These are phyloP conservation scores for Hapsidospora chrysogenum DNA, from an alignment of 495 filamentous ascomycete species.

Conservation along the genomic window DNA sequence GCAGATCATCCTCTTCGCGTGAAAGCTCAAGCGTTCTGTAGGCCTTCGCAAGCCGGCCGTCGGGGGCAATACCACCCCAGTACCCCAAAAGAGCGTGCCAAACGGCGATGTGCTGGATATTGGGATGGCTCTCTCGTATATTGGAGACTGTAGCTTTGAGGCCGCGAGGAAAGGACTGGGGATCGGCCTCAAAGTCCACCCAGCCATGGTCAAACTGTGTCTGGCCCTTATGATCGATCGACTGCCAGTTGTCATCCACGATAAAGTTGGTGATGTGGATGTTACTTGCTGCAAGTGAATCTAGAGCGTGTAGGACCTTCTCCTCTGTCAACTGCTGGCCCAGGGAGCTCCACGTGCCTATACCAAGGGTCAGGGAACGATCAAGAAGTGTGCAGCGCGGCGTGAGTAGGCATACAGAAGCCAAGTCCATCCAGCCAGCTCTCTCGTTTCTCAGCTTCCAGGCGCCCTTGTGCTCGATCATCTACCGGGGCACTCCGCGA, in stretches of 20 bases:
- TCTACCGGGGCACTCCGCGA: conserved; percentile 11
- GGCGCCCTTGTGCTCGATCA: conserved; percentile 23
- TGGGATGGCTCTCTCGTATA: conserved; percentile 53
- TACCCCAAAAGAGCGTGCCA: conserved; percentile 96
- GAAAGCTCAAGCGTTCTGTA: conserved; percentile 62
- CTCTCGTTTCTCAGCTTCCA: conserved; percentile 55
- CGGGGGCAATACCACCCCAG: conserved; percentile 74
- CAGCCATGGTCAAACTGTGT: conserved; percentile 34
- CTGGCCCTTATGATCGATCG: conserved; percentile 35
- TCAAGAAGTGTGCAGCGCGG: not conserved
- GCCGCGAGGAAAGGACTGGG: conserved; percentile 62
- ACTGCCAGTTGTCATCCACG: conserved; percentile 96
- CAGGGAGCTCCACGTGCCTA: conserved; percentile 83
- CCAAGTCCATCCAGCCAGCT: conserved; percentile 77
- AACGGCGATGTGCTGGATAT: conserved; percentile 72
- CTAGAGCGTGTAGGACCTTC: conserved; percentile 59
- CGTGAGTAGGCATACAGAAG: conserved; percentile 30
- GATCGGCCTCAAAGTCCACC: conserved; percentile 71
- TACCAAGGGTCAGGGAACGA: not conserved
- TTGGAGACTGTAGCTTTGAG: conserved; percentile 47
- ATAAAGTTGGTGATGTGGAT: conserved; percentile 71
- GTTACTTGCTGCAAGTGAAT: conserved; percentile 47
- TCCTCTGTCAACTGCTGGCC: conserved; percentile 68
- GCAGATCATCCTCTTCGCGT: conserved; percentile 30
- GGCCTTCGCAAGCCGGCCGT: conserved; percentile 50